A percentile compares a stretch with the other conserved stretches of the same genome.
Evolutionary conservation across 2,329 filamentous ascomycete species (phyloP).

Genomic region (Monosporascus sp.): DNA sequence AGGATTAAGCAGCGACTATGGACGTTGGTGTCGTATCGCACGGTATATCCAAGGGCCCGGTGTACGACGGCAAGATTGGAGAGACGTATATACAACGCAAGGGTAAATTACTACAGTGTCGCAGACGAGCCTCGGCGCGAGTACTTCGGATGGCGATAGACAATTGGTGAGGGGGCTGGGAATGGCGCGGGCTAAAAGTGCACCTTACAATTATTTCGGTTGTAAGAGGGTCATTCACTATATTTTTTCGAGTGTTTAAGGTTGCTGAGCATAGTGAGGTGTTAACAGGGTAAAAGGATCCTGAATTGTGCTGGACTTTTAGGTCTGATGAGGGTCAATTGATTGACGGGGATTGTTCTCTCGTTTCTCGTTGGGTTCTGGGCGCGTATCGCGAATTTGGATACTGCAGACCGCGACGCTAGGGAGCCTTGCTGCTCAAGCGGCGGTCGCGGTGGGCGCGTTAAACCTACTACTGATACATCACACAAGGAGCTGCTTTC

Average conservation of each 20-base stretch:
- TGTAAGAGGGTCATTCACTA: neutral
- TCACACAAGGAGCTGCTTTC: neutral
- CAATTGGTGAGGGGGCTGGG: neutral
- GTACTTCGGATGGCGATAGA: neutral
- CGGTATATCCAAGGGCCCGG: neutral
- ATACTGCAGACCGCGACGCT: neutral
- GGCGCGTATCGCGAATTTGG: slow-evolving; percentile 1
- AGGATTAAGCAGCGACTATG: neutral
- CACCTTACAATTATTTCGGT: neutral
- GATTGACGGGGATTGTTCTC: neutral
- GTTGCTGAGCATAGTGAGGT: neutral
- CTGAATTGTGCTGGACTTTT: neutral
- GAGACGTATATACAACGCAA: neutral
- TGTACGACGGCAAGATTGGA: neutral
- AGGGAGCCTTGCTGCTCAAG: neutral
- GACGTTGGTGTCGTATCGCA: neutral
- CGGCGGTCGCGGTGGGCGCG: neutral
- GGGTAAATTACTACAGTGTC: neutral
- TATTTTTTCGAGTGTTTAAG: neutral
- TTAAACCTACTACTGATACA: neutral
- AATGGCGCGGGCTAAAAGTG: neutral
- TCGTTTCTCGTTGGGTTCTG: neutral
- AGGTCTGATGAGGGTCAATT: neutral
- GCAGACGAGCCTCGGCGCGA: neutral
- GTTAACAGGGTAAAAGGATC: neutral